Evolutionary conservation across 1,284 basidiomycete genomes (phyloP).

Genomic region (Rhodotorula sp.): DNA sequence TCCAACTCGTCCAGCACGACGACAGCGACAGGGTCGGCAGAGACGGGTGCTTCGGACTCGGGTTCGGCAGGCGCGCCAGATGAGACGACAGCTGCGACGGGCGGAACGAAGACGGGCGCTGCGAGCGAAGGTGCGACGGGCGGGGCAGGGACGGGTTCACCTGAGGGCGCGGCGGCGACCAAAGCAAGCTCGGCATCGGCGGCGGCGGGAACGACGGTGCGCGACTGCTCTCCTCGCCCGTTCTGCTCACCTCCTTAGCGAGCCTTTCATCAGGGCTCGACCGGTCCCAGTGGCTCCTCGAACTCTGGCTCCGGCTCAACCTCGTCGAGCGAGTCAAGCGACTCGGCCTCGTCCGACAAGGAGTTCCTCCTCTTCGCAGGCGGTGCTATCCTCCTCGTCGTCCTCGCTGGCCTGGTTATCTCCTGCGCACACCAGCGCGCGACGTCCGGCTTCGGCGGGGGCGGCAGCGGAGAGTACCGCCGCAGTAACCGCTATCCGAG

Average conservation of each 20-base stretch:
- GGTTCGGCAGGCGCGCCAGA: neutral
- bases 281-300: neutral
- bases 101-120: neutral
- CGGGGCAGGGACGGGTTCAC: neutral
- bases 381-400: neutral
- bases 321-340: neutral
- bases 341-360: neutral
- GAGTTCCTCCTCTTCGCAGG: constrained; percentile 3
- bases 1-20: neutral
- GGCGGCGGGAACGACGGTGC: no score
- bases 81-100: neutral
- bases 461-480: neutral
- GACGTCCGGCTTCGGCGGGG: neutral
- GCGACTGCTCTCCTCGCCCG: no score
- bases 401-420: neutral
- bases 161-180: neutral
- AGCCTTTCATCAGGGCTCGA: neutral
- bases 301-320: neutral
- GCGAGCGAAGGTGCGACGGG: no score
- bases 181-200: neutral
- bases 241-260: neutral
- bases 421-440: neutral
- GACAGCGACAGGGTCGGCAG: neutral
- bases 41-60: neutral
- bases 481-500: neutral